Base-by-base conservation (phyloP, 192 early-diverging fungal species). In the Cladochytrium replicatum region DNA sequence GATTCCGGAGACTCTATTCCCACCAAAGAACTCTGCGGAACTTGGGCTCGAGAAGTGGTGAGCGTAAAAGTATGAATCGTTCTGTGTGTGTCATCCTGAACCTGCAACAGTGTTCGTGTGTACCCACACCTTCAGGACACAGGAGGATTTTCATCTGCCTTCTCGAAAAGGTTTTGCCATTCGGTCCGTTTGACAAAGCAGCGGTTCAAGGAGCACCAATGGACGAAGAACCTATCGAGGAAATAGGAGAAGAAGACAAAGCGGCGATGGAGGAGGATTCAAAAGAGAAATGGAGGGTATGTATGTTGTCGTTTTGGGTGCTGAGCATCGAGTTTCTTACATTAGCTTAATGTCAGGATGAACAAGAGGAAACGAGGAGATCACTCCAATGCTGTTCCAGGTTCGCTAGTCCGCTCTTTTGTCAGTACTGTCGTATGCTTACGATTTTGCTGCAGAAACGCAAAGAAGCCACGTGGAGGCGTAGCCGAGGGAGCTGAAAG, bases 61-160 rank as follows among this genome's bases (percentile, higher is more conserved):
- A 6, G 45, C 3, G 17, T 3, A 23, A 15, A 17, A 7, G 30
- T 8, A n/a, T n/a, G n/a, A n/a, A 15, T 3, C 29, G 0, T 66
- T 6, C 17, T 23, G 15, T 25, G 4, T 23, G 31, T 17, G 32
- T 30, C 5, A 19, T 17, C 42, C n/a, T n/a, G n/a, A 27, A 11
- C 4, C 48, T 17, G 23, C 38, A 24, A 22, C 51, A 83, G 84
- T 66, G 47, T 97, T 61, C 84, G 96, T 28, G 81, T 99, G 28
- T 89, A 89, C 58, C 91, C 96, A 43, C 85, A 88, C 44, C 55
- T 82, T 47, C 96, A 99, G 71, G 83, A 99, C 69, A 95, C 92
- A 5, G 96, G 96, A 32, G 96, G 90, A 8, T 99, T 99, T 99
- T 99, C 76, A 85, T 99, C 19, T 91, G 92, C 24, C 88, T 97